Base-by-base conservation (phyloP, 345 rosid species). In the Gossypium rotundifolium region DNA sequence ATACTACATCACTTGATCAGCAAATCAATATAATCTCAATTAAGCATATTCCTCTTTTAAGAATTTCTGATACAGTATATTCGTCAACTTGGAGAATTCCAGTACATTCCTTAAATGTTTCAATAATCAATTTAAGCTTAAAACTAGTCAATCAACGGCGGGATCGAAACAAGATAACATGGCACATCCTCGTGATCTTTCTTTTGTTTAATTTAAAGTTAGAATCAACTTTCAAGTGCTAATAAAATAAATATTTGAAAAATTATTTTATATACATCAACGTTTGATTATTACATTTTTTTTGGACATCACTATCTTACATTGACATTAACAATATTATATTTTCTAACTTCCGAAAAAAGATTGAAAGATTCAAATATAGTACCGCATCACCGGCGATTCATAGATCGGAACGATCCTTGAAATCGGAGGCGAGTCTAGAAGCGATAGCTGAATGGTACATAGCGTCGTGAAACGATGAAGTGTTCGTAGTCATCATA, bases 381-480 rank as follows among this genome's bases (percentile, higher is more conserved):
- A 13, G 52, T n/a, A 4, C 18, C 5, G 9, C 16, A 33, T 46
- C 29, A 33, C 22, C 72, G 29, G 46, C 16, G 16, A 12, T 3
- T 76, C 58, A 77, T 46, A 18, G 75, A 72, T 80, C 83, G 70
- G 84, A 69, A 10, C 38, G 80, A 54, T 42, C 0, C 58, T 83
- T 80, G 78, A 85, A 82, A 60, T 87, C 85, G 2, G 88, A 75
- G 54, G 93, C 91, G 1, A 89, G 86, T 51, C 93, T 80, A 25
- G 90, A 79, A 7, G 93, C 93, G 76, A 89, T 82, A 25, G 88
- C 88, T 18, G 93, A 87, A 77, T 91, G 94, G 73, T 93, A 91
- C 96, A 93, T 93, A 55, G 53, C 86, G 51, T 90, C 94, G 45
- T 88, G 98, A 70, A 79, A 85, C 18, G 92, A 68, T 3, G 60